Evolutionary conservation across 495 filamentous ascomycete species (phyloP), one percentile per base, ranked within the genome.

Genomic region (Podospora bellae-mahoneyi): DNA sequence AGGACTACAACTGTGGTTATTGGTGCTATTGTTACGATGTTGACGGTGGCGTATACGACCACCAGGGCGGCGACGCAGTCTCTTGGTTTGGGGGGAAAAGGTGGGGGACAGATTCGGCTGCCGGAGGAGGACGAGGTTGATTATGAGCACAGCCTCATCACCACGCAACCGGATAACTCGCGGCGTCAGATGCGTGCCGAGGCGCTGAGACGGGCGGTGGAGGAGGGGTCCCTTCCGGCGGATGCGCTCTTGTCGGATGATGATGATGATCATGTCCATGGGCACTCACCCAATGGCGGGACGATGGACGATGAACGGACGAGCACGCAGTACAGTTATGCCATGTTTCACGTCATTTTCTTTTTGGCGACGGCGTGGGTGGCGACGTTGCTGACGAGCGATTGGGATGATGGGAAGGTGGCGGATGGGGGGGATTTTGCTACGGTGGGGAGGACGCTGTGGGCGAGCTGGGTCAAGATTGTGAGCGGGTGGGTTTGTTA

Each of bases 381-480:
- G 0, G 94, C 92, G 5, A 98, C 94, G 2, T 81, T 99, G 59
- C 80, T 99, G 68, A 96, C 94, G 16, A 92, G 93, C 81, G 91
- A 90, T 68, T 83, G 94, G 74, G 86, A 92, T 20, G 84, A 87
- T 4, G 63, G 73, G n/a, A 80, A 84, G 65, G 76, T 79, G 28
- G 76, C 78, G 30, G 86, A 90, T 56, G 39, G 39, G 39, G 7
- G 9, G 39, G 88, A 93, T 73, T 97, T 99, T 78, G 90, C 91
- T 4, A 90, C 95, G 0, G 94, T 99, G 19, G 95, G 95, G 32
- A 83, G 95, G 61, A 97, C 94, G 20, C 95, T 97, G 82, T 96
- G 94, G 89, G 95, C 95, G 23, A 97, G 92, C 80, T 99, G 95
- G 95, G 93, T 97, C 71, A 99, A 98, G 88, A 98, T 99, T 77